Evolutionary conservation across 2,329 filamentous ascomycete species (phyloP), one percentile per base, ranked within the genome.

Genomic region (Dichotomopilus funicola): DNA sequence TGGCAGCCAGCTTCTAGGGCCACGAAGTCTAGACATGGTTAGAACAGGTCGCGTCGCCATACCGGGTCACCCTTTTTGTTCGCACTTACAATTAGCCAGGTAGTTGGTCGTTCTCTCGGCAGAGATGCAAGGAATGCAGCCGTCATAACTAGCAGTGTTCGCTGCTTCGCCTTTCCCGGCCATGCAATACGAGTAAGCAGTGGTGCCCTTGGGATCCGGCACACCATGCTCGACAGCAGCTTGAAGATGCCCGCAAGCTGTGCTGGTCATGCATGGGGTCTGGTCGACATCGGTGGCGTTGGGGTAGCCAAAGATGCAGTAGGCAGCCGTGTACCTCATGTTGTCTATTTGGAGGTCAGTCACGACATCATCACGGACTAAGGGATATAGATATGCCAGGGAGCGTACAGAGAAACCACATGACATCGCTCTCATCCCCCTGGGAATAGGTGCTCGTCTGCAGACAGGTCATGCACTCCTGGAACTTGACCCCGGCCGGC

Each of bases 401-500:
- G 27, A 6, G 69, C 78, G 68, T 72, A 81, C 79, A 80, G 44
- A 82, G 61, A 58, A 81, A 82, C 79, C 78, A 81, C 48, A 72
- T 70, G 58, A 79, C 77, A 59, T 82, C 79, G 53, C 67, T 81
- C 66, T 82, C 78, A 6, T 56, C 55, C 1, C 73, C 77, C 38
- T 75, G 68, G 2, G 69, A 64, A 57, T 74, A 80, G 8, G 70
- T 71, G 66, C 79, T 82, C 34, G 72, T 73, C 62, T 82, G 75
- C 34, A 82, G 68, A 62, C 79, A 82, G 40, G 67, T 73, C 65
- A 82, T 70, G 63, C 79, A 82, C 11, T 66, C 67, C 62, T 75
- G 68, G 64, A 78, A 78, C 62, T 75, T 78, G 51, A 69, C 68
- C 1, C 78, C 79, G 2, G 64, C 50, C 0, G 68, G 34, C 11